Conservation (phyloP, 1,139 yeast species). For the Pneumocystis oryctolagi region DNA sequence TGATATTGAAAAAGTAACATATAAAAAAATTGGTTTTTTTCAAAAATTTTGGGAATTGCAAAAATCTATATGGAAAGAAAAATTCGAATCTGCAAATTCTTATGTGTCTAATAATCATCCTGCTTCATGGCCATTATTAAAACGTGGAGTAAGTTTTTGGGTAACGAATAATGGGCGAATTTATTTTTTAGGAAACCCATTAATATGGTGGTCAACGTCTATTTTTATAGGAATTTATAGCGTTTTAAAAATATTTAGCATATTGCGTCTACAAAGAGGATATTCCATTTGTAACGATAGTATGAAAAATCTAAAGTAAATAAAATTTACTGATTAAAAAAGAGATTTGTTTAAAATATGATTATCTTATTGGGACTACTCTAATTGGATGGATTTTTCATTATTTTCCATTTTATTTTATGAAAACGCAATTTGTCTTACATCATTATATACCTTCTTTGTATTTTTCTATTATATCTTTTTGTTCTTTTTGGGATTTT, state of each 20-base stretch:
- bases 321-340: constrained; percentile 22
- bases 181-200: constrained; percentile 79
- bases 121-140: constrained; percentile 71
- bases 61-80: constrained; percentile 79
- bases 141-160: constrained; percentile 95
- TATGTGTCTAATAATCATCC: constrained; percentile 87
- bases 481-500: constrained; percentile 71
- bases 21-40: constrained; percentile 48
- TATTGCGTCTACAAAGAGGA: constrained; percentile 61
- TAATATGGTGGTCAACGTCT: constrained; percentile 79
- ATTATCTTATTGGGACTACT: constrained; percentile 52
- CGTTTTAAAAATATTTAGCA: constrained; percentile 37
- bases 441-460: constrained; percentile 88
- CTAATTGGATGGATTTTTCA: constrained; percentile 73
- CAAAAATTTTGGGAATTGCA: constrained; percentile 67
- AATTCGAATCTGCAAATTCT: constrained; percentile 67
- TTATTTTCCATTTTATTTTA: constrained; percentile 72
- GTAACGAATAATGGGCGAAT: constrained; percentile 58
- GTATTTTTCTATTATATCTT: constrained; percentile 71
- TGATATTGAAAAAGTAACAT: constrained; percentile 40
- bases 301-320: background rate
- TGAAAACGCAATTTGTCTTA: constrained; percentile 87
- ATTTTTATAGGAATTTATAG: constrained; percentile 41
- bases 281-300: constrained; percentile 10
- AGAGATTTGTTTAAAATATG: constrained; percentile 52